Percentiles rank a stretch among this genome's conserved stretches.
Conservation (phyloP, 139 green algal species). For the Picochlorum sp. region DNA sequence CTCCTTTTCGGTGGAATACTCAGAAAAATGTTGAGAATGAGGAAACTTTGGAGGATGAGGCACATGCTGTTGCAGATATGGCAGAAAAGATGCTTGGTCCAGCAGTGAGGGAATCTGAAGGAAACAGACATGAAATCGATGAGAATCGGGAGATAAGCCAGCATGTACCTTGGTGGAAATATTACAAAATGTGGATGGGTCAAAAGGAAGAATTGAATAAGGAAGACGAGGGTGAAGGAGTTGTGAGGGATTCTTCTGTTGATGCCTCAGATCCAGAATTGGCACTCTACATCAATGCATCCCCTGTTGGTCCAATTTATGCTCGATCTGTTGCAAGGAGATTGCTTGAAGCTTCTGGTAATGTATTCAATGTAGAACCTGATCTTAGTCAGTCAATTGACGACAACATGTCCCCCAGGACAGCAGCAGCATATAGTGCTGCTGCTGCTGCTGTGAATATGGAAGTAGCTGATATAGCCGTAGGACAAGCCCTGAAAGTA, state of each 20-base stretch:
- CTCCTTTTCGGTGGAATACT: too few species aligned
- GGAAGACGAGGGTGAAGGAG: background rate
- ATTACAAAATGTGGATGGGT: too few species aligned
- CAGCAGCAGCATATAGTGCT: slow-evolving; percentile 29
- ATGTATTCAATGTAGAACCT: slow-evolving; percentile 18
- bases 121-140: slow-evolving; percentile 1
- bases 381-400: slow-evolving; percentile 36
- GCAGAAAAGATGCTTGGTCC: background rate
- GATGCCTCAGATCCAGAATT: slow-evolving; percentile 27
- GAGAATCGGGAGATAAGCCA: too few species aligned
- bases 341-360: slow-evolving; percentile 29
- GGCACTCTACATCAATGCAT: slow-evolving; percentile 30
- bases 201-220: too few species aligned
- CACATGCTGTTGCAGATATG: too few species aligned
- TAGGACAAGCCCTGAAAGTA: slow-evolving; percentile 37
- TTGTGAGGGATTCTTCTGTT: background rate
- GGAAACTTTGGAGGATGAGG: too few species aligned
- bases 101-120: slow-evolving; percentile 7
- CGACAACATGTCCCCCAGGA: slow-evolving; percentile 13
- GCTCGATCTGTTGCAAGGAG: slow-evolving; percentile 39
- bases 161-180: too few species aligned
- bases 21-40: too few species aligned
- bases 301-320: slow-evolving; percentile 37
- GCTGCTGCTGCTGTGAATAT: slow-evolving; percentile 22
- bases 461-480: slow-evolving; percentile 20